These are phyloP conservation scores for Stemphylium vesicarium DNA, from an alignment of 2,329 filamentous ascomycete genomes.

Conservation along the genomic window DNA sequence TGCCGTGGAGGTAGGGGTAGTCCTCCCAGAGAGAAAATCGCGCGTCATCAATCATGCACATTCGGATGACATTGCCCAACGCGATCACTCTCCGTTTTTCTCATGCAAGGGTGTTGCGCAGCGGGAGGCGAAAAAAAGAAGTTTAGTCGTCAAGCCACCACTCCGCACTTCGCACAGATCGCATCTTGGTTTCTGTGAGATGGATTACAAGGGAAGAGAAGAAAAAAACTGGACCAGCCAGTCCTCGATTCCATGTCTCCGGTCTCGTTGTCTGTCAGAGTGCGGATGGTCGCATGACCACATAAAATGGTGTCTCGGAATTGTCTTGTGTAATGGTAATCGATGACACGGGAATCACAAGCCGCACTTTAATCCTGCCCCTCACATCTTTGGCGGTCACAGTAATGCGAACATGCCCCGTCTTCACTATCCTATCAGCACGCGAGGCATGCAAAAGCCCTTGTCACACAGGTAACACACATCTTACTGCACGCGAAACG, in stretches of 20 bases:
- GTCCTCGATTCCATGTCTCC: background rate
- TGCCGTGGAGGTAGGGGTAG: constrained; percentile 5
- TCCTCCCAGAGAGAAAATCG: background rate
- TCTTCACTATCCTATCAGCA: constrained; percentile 9
- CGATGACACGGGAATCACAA: constrained; percentile 14
- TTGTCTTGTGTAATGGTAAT: constrained; percentile 17
- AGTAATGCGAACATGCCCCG: constrained; percentile 1
- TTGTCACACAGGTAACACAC: constrained; percentile 10
- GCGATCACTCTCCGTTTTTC: background rate
- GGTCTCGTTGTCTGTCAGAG: constrained; percentile 1
- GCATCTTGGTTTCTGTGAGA: background rate
- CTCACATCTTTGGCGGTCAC: constrained; percentile 3
- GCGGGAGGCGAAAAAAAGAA: background rate
- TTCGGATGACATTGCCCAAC: constrained; percentile 14
- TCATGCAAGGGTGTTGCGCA: background rate
- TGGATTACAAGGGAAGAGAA: background rate
- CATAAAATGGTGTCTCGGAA: constrained; percentile 13
- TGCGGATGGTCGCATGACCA: constrained; percentile 25
- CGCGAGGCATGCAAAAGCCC: background rate
- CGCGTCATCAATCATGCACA: constrained; percentile 10
- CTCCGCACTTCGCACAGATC: background rate
- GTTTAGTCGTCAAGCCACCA: background rate
- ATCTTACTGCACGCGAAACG: constrained; percentile 10
- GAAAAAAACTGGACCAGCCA: background rate
- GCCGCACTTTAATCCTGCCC: background rate